Conservation (phyloP, 1,284 basidiomycete species). For the Pascua sp. region DNA sequence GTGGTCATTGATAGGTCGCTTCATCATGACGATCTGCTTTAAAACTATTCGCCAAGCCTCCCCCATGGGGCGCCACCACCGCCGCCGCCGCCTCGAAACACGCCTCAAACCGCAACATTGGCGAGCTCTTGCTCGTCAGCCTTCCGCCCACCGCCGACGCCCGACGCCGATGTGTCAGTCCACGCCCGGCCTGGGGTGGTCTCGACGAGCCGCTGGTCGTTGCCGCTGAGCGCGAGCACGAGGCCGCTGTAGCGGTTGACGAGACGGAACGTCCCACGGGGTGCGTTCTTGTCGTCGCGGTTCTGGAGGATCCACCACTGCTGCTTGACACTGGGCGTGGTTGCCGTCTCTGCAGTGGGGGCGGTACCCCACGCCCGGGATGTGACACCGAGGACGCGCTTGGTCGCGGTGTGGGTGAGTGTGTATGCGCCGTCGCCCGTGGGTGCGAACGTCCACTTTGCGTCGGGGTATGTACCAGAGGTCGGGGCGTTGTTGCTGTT, state of each 20-base stretch:
- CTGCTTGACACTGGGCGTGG: not conserved
- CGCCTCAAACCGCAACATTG: not conserved
- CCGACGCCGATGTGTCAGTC: not conserved
- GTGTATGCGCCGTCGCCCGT: constrained; percentile 13
- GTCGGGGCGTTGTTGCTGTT: not conserved
- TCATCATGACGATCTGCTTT: too few species aligned
- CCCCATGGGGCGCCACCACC: too few species aligned
- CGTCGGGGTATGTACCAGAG: not conserved
- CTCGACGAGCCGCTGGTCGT: not conserved
- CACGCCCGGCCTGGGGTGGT: constrained; percentile 4
- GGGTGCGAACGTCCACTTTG: constrained; percentile 1
- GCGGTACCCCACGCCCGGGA: constrained; percentile 9
- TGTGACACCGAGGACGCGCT: constrained; percentile 1
- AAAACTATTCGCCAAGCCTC: too few species aligned
- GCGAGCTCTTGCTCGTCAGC: not conserved
- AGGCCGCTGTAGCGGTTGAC: constrained; percentile 16
- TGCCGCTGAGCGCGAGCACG: not conserved
- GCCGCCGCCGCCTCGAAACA: too few species aligned
- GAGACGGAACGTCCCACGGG: constrained; percentile 3
- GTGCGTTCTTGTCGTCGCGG: not conserved
- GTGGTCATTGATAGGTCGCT: too few species aligned
- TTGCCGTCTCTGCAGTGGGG: not conserved
- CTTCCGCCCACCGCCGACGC: constrained; percentile 1
- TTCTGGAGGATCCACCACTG: constrained; percentile 18
- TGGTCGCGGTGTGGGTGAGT: not conserved